These are phyloP conservation scores for Solanum chmielewskii DNA, from an alignment of 257 asterid species.

Conservation along the genomic window DNA sequence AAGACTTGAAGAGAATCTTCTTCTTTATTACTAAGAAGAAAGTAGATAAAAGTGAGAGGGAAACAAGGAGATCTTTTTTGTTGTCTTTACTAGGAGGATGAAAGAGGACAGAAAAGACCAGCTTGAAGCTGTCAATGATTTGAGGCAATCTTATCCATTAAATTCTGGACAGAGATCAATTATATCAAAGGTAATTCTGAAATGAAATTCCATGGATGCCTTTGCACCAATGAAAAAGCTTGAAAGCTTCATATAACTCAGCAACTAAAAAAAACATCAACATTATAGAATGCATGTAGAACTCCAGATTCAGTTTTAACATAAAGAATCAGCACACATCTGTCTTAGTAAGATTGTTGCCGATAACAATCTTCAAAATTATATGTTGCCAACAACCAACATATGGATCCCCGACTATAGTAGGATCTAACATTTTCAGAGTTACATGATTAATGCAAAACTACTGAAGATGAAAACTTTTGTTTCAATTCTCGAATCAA, in stretches of 20 bases:
- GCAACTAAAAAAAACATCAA: not conserved
- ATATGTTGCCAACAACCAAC: not conserved
- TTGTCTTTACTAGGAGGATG: not conserved
- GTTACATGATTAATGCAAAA: not conserved
- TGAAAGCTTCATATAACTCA: not conserved
- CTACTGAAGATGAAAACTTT: not conserved
- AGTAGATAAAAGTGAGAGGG: not conserved
- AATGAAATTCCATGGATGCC: not conserved
- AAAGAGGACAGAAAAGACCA: not conserved
- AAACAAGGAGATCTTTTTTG: not conserved
- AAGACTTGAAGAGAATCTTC: not conserved
- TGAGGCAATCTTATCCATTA: not conserved
- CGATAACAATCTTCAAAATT: not conserved
- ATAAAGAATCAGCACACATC: not conserved
- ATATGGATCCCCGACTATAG: not conserved
- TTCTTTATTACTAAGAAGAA: not conserved
- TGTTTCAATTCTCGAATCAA: not conserved
- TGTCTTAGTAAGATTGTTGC: not conserved
- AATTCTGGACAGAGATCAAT: not conserved
- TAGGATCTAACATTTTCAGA: not conserved
- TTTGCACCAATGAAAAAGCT: not conserved
- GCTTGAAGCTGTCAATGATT: not conserved
- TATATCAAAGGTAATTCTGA: not conserved
- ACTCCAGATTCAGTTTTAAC: not conserved
- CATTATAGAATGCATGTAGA: not conserved